Percentiles rank a stretch among this genome's conserved stretches.
Evolutionary conservation across 75 land plant species (phyloP).

Genomic region (Cunninghamia lanceolata): DNA sequence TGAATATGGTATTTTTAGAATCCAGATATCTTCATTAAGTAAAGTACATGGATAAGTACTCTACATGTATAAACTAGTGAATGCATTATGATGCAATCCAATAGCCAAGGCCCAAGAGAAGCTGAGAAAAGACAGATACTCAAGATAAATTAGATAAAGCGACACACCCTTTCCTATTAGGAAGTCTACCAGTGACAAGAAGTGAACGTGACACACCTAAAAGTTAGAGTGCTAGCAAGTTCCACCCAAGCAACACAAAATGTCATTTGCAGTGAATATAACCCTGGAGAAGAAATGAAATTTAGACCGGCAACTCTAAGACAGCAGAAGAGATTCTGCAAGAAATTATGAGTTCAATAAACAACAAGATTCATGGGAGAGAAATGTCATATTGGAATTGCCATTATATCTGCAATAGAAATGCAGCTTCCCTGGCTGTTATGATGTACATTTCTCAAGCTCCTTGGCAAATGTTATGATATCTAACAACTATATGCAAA

Average conservation of each 20-base stretch:
- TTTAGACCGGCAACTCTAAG: neutral
- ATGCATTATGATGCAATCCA: no score
- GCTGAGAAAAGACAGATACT: no score
- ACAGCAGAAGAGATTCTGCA: neutral
- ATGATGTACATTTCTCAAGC: neutral
- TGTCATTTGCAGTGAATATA: neutral
- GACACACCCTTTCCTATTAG: no score
- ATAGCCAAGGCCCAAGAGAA: no score
- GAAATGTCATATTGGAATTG: slow-evolving; percentile 3
- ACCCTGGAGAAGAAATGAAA: neutral
- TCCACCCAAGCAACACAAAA: neutral
- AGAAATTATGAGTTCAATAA: neutral
- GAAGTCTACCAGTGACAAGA: neutral
- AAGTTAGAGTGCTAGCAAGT: neutral
- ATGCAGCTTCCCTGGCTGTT: neutral
- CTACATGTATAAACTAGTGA: no score
- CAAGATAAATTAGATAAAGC: no score
- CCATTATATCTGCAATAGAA: neutral
- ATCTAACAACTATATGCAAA: neutral
- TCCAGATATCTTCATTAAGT: no score
- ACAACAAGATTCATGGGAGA: neutral
- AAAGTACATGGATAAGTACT: no score
- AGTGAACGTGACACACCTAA: neutral
- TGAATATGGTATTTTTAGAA: no score
- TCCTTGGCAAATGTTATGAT: neutral